A percentile compares a stretch with the other conserved stretches of the same genome.
Evolutionary conservation across 2,329 filamentous ascomycete genomes (phyloP).

Genomic region (Beauveria scarabaeidicola): DNA sequence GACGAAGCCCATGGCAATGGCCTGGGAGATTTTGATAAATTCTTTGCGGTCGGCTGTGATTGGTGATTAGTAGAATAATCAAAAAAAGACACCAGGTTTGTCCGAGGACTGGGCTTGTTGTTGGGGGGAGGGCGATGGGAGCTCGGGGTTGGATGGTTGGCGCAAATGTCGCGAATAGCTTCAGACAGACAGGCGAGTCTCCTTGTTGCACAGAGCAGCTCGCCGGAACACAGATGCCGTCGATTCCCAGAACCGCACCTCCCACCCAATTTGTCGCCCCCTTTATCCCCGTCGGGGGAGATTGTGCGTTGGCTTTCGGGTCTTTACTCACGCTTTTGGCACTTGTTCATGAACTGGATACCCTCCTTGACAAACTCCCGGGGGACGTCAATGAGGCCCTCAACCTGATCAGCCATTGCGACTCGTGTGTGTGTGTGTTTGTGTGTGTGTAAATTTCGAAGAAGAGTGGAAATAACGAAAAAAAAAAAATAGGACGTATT

Average conservation of each 20-base stretch:
- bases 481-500: too few relatives aligned
- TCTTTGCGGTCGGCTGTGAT: constrained; percentile 32
- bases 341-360: constrained; percentile 51
- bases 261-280: neutral
- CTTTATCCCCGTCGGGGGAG: neutral
- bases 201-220: too few relatives aligned
- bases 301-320: neutral
- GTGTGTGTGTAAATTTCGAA: neutral
- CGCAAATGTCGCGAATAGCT: neutral
- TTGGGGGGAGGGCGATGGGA: neutral
- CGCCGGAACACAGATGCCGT: neutral
- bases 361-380: constrained; percentile 41
- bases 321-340: constrained; percentile 49
- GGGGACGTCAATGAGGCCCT: constrained; percentile 62
- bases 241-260: neutral
- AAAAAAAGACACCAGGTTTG: neutral
- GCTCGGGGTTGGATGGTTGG: neutral
- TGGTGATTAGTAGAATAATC: neutral
- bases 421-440: constrained; percentile 12
- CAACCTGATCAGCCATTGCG: constrained; percentile 28
- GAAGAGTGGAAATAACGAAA: neutral
- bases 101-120: neutral
- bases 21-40: constrained; percentile 41
- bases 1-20: constrained; percentile 60
- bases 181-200: neutral